phyloP scores from a whole-genome alignment of 345 rosid genomes.

The Lenwebbia sp. region DNA sequence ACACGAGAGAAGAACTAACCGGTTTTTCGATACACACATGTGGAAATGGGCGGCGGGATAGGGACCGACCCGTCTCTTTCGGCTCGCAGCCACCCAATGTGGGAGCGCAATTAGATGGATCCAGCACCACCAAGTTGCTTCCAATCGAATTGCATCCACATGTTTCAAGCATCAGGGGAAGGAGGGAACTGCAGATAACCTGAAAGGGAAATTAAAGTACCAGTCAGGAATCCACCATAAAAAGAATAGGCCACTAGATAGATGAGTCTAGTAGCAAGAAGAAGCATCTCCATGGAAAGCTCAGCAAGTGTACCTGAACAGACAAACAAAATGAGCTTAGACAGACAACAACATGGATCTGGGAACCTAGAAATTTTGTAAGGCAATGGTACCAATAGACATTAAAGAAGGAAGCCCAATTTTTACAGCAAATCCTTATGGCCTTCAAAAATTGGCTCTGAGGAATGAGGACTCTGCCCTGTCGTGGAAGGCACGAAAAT shows the following conservation, averaged over 20 bases:
- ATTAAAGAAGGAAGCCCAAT: neutral
- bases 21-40: neutral
- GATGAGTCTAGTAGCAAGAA: neutral
- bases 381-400: neutral
- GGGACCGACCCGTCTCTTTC: neutral
- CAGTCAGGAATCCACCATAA: slow-evolving; percentile 5
- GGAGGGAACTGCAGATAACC: slow-evolving; percentile 12
- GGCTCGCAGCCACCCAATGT: slow-evolving; percentile 14
- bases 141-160: slow-evolving; percentile 10
- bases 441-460: neutral
- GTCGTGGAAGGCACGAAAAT: neutral
- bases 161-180: neutral
- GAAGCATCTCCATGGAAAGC: slow-evolving; percentile 6
- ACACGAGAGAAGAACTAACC: neutral
- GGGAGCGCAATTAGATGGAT: neutral
- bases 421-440: neutral
- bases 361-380: neutral
- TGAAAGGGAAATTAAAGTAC: slow-evolving; percentile 9
- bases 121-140: neutral
- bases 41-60: neutral
- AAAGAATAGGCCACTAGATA: neutral
- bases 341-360: neutral
- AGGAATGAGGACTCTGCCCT: neutral
- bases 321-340: neutral
- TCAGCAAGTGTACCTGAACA: neutral